Evolutionary conservation across 2,329 filamentous ascomycete genomes (phyloP).

Genomic region (Fusarium sp.): DNA sequence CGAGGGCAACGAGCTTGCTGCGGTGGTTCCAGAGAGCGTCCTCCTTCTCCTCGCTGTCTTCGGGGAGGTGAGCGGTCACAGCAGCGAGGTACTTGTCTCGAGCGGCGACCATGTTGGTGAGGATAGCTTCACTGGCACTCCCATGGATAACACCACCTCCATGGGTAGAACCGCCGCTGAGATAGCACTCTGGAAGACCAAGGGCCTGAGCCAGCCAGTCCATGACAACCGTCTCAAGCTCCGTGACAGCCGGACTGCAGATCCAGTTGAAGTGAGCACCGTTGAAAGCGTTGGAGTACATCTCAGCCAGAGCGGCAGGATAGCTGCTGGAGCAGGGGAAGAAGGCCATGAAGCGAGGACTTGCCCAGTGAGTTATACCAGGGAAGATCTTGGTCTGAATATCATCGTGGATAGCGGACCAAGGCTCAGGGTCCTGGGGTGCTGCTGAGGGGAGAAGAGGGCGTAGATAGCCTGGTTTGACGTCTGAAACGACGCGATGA

Average conservation of each 20-base stretch:
- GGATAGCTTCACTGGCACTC: conserved; percentile 87
- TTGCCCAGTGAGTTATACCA: conserved; percentile 95
- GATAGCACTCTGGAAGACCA: conserved; percentile 79
- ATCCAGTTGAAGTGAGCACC: conserved; percentile 98
- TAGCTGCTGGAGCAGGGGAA: conserved; percentile 88
- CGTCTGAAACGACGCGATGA: conserved; percentile 80
- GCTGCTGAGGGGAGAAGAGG: conserved; percentile 79
- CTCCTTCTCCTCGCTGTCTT: conserved; percentile 75
- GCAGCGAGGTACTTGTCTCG: conserved; percentile 82
- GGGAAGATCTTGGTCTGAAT: conserved; percentile 90
- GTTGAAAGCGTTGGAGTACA: conserved; percentile 91
- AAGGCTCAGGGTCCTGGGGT: conserved; percentile 78
- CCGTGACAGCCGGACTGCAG: conserved; percentile 91
- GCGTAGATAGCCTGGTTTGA: conserved; percentile 88
- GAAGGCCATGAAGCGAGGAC: conserved; percentile 95
- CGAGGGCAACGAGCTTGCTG: conserved; percentile 79
- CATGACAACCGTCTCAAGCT: conserved; percentile 92
- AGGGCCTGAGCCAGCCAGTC: conserved; percentile 91
- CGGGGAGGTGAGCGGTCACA: conserved; percentile 65
- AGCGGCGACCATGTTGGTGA: conserved; percentile 89
- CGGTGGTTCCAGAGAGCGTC: conserved; percentile 72
- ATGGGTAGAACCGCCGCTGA: conserved; percentile 76
- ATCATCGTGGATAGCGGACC: conserved; percentile 85
- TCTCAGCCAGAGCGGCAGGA: conserved; percentile 89
- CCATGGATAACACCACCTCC: conserved; percentile 97